Base-by-base conservation (phyloP, 2,329 filamentous ascomycete species). In the Atkinsonella texensis region DNA sequence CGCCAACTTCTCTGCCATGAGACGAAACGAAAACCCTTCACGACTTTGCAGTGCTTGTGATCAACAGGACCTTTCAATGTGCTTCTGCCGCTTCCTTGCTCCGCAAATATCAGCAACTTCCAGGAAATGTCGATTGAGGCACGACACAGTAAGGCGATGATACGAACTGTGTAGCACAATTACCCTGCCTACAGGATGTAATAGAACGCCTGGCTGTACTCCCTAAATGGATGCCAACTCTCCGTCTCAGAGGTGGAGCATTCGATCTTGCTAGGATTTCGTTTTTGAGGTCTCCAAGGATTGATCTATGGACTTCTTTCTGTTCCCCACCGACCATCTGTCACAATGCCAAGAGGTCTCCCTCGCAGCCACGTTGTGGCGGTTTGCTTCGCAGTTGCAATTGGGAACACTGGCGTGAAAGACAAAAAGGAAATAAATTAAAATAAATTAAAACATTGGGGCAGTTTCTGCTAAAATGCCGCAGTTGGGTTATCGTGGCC, bases 391-490 rank as follows among this genome's bases (percentile, higher is more conserved):
- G 28, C 46, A 41, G 17, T 41, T 28, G 17, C 23, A 15, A 38
- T 48, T 48, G 41, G 44, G 18, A 53, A 50, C 43, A 50, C 58
- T 60, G 59, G 58, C 57, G 58, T 55, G 56, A 58, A 57, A 60
- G 59, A 42, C 52, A 58, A 60, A 58, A 40, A 60, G 58, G 18
- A 41, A 39, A 13, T 41, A 42, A 20, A 41, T 45, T 12, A 31
- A 18, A 49, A 23, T 42, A n/a, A 9, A 20, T 43, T 23, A 20
- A 51, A 32, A 20, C 4, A 48, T 23, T 31, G 33, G 40, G 63
- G 57, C 61, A 58, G n/a, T 53, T 54, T 50, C 40, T 50, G 59
- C 57, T 57, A 60, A 61, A 64, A 65, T 65, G 56, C 58, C 62
- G 60, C 62, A 63, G 54, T 44, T 51, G 53, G 52, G 56, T 62